Evolutionary conservation across 768 basidiomycete species (phyloP).

Genomic region (Tylopilus rubrobrunneus): DNA sequence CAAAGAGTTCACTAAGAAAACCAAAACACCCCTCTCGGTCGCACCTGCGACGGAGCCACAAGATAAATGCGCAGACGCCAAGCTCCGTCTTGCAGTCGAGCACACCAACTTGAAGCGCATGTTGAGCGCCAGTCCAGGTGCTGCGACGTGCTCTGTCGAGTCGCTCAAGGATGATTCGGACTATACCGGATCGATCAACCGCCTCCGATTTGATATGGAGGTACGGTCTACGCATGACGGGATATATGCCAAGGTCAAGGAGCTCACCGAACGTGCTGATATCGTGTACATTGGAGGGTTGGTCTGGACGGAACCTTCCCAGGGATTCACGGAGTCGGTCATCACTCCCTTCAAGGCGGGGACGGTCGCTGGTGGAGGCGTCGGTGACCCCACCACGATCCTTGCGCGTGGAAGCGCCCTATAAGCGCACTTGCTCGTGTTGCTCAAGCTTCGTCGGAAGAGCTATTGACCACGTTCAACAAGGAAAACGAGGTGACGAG

Average conservation of each 20-base stretch:
- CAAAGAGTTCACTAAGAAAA: constrained; percentile 97
- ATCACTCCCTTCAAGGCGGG: constrained; percentile 64
- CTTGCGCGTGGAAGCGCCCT: constrained; percentile 73
- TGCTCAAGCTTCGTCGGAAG: constrained; percentile 44
- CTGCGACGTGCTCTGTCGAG: constrained; percentile 90
- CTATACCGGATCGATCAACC: constrained; percentile 69
- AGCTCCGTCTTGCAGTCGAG: constrained; percentile 87
- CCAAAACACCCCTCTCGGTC: constrained; percentile 67
- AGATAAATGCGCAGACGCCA: constrained; percentile 88
- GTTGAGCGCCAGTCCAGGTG: constrained; percentile 78
- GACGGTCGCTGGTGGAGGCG: constrained; percentile 66
- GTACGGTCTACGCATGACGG: constrained; percentile 56
- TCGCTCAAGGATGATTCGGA: constrained; percentile 92
- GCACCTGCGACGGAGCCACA: constrained; percentile 52
- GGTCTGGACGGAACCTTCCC: constrained; percentile 56
- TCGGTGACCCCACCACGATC: constrained; percentile 75
- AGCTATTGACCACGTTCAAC: constrained; percentile 49
- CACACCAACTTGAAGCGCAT: constrained; percentile 96
- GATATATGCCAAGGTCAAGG: constrained; percentile 47
- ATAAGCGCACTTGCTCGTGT: constrained; percentile 62
- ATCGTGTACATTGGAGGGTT: constrained; percentile 76
- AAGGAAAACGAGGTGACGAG: constrained; percentile 38
- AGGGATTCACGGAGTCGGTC: constrained; percentile 58
- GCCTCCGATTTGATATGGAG: constrained; percentile 57
- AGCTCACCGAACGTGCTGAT: constrained; percentile 48